A percentile compares a stretch with the other conserved stretches of the same genome.
phyloP scores from a whole-genome alignment of 768 basidiomycete genomes.

The Mycena sanguinolenta region DNA sequence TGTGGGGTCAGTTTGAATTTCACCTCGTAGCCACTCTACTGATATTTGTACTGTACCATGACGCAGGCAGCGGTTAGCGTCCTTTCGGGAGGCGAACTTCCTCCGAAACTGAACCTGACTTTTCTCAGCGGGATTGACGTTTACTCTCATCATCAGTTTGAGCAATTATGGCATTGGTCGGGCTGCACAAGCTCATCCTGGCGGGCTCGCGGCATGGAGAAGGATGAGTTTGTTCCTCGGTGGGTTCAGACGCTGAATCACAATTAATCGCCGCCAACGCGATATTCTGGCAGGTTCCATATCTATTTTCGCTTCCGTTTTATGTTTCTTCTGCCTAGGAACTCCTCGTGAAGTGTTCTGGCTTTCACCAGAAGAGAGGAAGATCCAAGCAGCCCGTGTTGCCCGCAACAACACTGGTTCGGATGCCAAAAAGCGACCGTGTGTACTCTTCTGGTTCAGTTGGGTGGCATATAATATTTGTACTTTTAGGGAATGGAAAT shows the following conservation, averaged over 20 bases:
- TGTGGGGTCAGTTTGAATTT: background rate
- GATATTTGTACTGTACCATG: background rate
- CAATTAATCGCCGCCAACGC: background rate
- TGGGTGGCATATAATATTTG: background rate
- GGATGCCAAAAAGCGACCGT: conserved; percentile 6
- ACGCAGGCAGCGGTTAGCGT: background rate
- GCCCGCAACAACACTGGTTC: conserved; percentile 14
- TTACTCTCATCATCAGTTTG: background rate
- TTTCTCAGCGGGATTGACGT: background rate
- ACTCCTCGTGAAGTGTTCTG: conserved; percentile 16
- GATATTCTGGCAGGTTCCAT: background rate
- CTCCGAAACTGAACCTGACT: too few species aligned
- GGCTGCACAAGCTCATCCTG: conserved; percentile 6
- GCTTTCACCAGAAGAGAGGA: conserved; percentile 15
- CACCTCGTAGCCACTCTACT: background rate
- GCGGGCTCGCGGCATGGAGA: conserved; percentile 11
- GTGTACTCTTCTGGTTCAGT: background rate
- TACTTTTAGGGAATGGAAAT: conserved; percentile 1
- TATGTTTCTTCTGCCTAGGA: conserved; percentile 2
- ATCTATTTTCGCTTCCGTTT: background rate
- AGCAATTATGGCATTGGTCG: conserved; percentile 12
- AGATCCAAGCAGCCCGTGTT: conserved; percentile 17
- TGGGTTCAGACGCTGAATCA: too few species aligned
- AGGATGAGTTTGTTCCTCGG: conserved; percentile 17
- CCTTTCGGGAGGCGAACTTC: too few species aligned